phyloP scores from a whole-genome alignment of 2,329 filamentous ascomycete species.

The Sarocladiaceae sp. region DNA sequence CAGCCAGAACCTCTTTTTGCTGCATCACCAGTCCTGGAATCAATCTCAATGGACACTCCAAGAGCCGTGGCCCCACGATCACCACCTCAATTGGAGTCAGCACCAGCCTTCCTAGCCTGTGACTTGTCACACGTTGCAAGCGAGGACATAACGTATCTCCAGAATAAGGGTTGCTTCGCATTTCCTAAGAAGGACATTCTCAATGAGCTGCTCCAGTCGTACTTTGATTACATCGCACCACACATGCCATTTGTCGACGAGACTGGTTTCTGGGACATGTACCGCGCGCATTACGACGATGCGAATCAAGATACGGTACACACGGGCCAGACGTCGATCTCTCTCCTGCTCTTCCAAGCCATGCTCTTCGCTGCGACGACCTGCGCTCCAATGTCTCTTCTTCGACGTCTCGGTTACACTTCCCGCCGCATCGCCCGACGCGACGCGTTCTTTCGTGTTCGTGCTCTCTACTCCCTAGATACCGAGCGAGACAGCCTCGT shows the following conservation, averaged over 20 bases:
- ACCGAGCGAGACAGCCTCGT: not conserved
- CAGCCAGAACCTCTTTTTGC: too few relatives aligned
- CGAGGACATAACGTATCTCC: not conserved
- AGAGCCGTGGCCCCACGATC: not conserved
- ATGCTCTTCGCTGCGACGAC: not conserved
- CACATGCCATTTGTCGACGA: conserved; percentile 3
- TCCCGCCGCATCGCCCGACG: not conserved
- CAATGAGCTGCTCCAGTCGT: conserved; percentile 1
- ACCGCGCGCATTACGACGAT: not conserved
- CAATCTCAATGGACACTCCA: not conserved
- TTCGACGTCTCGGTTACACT: not conserved
- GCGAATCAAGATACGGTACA: not conserved
- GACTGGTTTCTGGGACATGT: not conserved
- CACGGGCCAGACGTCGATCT: not conserved
- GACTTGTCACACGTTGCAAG: not conserved
- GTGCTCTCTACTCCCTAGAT: not conserved
- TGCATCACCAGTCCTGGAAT: too few relatives aligned
- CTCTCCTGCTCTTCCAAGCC: not conserved
- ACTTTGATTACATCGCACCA: conserved; percentile 5
- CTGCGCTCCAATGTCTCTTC: not conserved
- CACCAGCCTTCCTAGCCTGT: not conserved
- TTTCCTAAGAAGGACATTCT: not conserved
- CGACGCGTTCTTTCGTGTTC: not conserved
- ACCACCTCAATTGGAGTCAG: not conserved
- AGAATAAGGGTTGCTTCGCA: not conserved